Evolutionary conservation across 2,329 filamentous ascomycete genomes (phyloP).

Genomic region (Aureobasidium uvarum): DNA sequence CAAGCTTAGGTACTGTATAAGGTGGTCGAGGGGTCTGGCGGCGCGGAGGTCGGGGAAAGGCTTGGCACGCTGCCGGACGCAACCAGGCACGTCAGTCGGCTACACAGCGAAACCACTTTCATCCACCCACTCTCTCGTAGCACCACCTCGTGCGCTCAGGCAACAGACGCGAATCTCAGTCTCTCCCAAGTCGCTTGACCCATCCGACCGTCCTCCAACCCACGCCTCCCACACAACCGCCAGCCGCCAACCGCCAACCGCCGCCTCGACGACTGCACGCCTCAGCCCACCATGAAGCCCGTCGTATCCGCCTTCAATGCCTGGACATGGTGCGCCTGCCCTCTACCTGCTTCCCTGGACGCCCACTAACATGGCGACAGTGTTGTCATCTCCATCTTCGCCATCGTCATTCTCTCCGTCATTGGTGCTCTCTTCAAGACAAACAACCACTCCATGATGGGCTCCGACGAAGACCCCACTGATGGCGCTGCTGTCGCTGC

Average conservation of each 20-base stretch:
- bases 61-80: neutral
- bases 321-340: slow-evolving; percentile 77
- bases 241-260: neutral
- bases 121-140: neutral
- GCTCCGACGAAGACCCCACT: slow-evolving; percentile 60
- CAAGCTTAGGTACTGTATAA: neutral
- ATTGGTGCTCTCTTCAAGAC: slow-evolving; percentile 71
- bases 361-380: slow-evolving; percentile 49
- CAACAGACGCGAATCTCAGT: no score
- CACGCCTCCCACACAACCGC: neutral
- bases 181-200: neutral
- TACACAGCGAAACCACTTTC: neutral
- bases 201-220: neutral
- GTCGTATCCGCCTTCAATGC: slow-evolving; percentile 88
- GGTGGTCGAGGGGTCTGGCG: neutral
- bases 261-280: slow-evolving; percentile 11
- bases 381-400: slow-evolving; percentile 65
- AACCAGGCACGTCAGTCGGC: slow-evolving; percentile 10
- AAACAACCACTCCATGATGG: slow-evolving; percentile 81
- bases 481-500: slow-evolving; percentile 75
- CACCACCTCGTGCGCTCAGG: neutral
- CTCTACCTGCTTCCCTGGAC: no score
- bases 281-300: slow-evolving; percentile 74
- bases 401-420: slow-evolving; percentile 63
- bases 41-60: slow-evolving; percentile 10